Evolutionary conservation across 2,329 filamentous ascomycete species (phyloP).

Genomic region (Canariomyces notabilis): DNA sequence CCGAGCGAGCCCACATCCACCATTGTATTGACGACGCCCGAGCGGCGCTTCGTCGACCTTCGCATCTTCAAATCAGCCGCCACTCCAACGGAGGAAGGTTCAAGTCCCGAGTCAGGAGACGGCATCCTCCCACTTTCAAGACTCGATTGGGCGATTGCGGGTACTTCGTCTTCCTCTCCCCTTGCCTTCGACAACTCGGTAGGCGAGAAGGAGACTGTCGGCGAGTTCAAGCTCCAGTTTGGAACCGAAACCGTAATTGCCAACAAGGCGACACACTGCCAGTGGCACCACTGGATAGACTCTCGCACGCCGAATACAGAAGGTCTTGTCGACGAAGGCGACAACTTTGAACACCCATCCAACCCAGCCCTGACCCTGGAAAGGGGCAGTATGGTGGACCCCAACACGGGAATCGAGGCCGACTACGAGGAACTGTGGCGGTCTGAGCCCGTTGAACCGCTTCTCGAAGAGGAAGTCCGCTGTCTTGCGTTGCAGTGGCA

Average conservation of each 20-base stretch:
- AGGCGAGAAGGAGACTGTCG: too few relatives aligned
- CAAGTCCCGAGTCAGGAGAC: background rate
- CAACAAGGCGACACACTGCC: constrained; percentile 32
- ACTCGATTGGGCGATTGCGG: constrained; percentile 64
- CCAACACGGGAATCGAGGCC: constrained; percentile 43
- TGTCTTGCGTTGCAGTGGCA: constrained; percentile 40
- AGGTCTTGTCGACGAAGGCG: constrained; percentile 47
- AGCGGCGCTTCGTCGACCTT: constrained; percentile 56
- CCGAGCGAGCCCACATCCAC: constrained; percentile 59
- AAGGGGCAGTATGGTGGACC: constrained; percentile 56
- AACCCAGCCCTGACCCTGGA: constrained; percentile 48
- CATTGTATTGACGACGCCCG: constrained; percentile 57
- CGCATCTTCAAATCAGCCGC: constrained; percentile 39
- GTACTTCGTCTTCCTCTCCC: constrained; percentile 40
- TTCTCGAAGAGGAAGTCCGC: constrained; percentile 14
- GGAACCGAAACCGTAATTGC: too few relatives aligned
- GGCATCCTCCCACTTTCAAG: constrained; percentile 18
- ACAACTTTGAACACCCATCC: constrained; percentile 42
- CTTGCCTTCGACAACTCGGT: background rate
- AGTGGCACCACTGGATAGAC: constrained; percentile 58
- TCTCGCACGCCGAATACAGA: constrained; percentile 40
- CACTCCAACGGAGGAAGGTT: background rate
- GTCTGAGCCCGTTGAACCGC: constrained; percentile 37
- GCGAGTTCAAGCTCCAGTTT: too few relatives aligned
- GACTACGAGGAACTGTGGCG: constrained; percentile 66